A percentile compares a stretch with the other conserved stretches of the same genome.
phyloP scores from a whole-genome alignment of 768 basidiomycete genomes.

The Rhizopogon vinicolor region DNA sequence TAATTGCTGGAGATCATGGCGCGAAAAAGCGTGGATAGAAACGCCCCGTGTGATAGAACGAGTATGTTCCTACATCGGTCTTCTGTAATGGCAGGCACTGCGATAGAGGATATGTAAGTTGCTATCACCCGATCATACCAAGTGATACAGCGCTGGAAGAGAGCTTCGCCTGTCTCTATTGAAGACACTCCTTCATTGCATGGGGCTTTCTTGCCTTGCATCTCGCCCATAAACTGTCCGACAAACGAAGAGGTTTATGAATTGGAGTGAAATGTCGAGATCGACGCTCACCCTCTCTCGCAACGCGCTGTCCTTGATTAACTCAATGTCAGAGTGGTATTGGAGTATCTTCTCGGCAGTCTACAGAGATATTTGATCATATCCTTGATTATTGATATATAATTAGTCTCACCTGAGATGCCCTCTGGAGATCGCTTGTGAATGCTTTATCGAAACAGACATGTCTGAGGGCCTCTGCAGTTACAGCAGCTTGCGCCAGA shows the following conservation, averaged over 20 bases:
- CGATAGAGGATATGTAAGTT: conserved; percentile 17
- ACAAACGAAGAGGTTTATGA: neutral
- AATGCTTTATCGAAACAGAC: conserved; percentile 56
- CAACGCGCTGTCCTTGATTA: conserved; percentile 43
- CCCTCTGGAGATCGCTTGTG: conserved; percentile 70
- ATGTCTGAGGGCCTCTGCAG: conserved; percentile 48
- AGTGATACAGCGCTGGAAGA: conserved; percentile 42
- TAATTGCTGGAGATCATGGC: conserved; percentile 39
- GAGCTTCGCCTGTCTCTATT: conserved; percentile 25
- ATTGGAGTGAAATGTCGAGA: neutral
- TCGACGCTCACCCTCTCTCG: conserved; percentile 58
- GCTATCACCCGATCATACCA: conserved; percentile 61
- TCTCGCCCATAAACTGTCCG: conserved; percentile 52
- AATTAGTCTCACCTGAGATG: conserved; percentile 48
- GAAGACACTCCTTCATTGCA: conserved; percentile 16
- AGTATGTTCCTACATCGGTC: conserved; percentile 38
- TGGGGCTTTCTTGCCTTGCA: conserved; percentile 43
- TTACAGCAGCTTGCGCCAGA: conserved; percentile 49
- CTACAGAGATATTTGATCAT: conserved; percentile 28
- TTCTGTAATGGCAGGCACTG: conserved; percentile 21
- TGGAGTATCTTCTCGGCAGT: conserved; percentile 64
- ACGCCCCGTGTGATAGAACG: conserved; percentile 63
- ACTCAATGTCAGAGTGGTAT: conserved; percentile 39
- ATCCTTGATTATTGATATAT: neutral
- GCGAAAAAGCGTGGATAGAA: conserved; percentile 51